Percentiles rank a stretch among this genome's conserved stretches.
phyloP scores from a whole-genome alignment of 2,329 filamentous ascomycete genomes.

The Pseudogymnoascus sp. region DNA sequence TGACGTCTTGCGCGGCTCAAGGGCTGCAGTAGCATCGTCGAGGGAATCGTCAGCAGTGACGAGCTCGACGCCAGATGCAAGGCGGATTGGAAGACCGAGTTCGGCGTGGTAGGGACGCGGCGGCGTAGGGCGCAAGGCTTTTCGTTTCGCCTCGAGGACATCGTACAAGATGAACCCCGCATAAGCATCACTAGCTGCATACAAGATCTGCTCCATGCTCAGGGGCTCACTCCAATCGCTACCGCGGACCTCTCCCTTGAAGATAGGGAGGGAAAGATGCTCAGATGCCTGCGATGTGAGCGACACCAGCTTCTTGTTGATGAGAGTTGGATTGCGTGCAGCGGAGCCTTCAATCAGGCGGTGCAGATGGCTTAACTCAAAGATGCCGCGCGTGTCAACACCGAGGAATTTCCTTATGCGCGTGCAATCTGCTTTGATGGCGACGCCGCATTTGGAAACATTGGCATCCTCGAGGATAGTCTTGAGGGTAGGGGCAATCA shows the following conservation, averaged over 20 bases:
- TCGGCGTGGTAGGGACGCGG: slow-evolving; percentile 65
- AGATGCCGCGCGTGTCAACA: slow-evolving; percentile 57
- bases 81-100: slow-evolving; percentile 53
- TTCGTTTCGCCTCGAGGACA: slow-evolving; percentile 61
- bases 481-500: slow-evolving; percentile 65
- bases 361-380: slow-evolving; percentile 80
- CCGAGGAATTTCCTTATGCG: slow-evolving; percentile 60
- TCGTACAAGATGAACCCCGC: slow-evolving; percentile 68
- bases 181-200: slow-evolving; percentile 79
- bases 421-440: slow-evolving; percentile 63
- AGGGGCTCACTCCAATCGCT: slow-evolving; percentile 68
- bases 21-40: slow-evolving; percentile 17
- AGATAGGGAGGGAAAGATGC: slow-evolving; percentile 65
- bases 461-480: slow-evolving; percentile 63
- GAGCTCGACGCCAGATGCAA: slow-evolving; percentile 39
- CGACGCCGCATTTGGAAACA: slow-evolving; percentile 71
- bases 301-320: slow-evolving; percentile 61
- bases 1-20: slow-evolving; percentile 3
- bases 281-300: slow-evolving; percentile 65
- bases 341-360: slow-evolving; percentile 64
- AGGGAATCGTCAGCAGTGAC: slow-evolving; percentile 20
- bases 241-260: slow-evolving; percentile 64
- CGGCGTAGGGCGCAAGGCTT: slow-evolving; percentile 60
- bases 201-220: slow-evolving; percentile 57
- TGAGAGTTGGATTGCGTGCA: slow-evolving; percentile 41